phyloP scores from a whole-genome alignment of 148 eudicot species.

The Silene conica region DNA sequence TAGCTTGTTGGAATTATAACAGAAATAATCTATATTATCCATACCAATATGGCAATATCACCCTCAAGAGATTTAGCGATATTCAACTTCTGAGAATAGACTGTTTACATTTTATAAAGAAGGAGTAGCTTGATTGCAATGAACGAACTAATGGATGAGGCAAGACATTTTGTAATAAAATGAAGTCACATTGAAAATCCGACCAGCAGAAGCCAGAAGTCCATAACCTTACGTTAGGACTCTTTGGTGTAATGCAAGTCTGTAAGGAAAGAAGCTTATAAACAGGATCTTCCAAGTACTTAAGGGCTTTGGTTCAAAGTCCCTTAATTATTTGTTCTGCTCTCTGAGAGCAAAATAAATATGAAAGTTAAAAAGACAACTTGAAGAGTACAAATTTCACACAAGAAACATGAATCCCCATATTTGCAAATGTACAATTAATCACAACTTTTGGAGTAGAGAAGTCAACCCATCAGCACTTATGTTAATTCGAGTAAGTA shows the following conservation, averaged over 20 bases:
- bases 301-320: no score
- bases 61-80: background rate
- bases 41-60: background rate
- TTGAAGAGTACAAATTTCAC: background rate
- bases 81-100: conserved; percentile 1
- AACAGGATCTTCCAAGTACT: background rate
- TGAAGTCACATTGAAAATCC: background rate
- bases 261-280: background rate
- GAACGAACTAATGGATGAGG: background rate
- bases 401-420: background rate
- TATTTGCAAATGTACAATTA: background rate
- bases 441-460: background rate
- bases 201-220: background rate
- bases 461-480: background rate
- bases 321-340: background rate
- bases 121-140: background rate
- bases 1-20: background rate
- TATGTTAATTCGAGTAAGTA: background rate
- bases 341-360: background rate
- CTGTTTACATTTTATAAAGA: background rate
- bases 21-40: background rate
- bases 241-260: background rate
- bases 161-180: background rate
- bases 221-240: background rate
- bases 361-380: background rate